Conservation (phyloP, 169 alveolate genomes). For the Plasmodium gonderi region DNA sequence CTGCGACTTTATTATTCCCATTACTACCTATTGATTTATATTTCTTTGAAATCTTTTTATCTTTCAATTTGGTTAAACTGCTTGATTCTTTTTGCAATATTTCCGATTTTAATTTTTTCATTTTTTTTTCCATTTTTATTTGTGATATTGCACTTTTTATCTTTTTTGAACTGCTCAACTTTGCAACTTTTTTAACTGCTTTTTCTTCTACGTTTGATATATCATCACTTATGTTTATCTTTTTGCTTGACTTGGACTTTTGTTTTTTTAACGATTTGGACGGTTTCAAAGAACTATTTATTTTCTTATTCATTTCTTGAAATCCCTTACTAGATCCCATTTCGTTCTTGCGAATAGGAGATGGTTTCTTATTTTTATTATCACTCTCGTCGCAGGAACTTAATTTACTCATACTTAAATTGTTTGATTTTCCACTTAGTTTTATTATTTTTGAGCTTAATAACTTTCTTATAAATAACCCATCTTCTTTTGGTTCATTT, state of each 20-base stretch:
- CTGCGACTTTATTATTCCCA: not conserved
- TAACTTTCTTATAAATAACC: not conserved
- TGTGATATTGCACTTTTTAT: conserved; percentile 36
- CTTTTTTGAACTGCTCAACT: conserved; percentile 17
- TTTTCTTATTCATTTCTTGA: conserved; percentile 2
- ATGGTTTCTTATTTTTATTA: not conserved
- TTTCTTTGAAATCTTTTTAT: conserved; percentile 30
- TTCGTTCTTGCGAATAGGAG: conserved; percentile 1
- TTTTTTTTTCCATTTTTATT: conserved; percentile 40
- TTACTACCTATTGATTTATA: not conserved
- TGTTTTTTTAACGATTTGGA: conserved; percentile 43
- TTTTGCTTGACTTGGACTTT: conserved; percentile 38
- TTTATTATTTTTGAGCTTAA: conserved; percentile 7
- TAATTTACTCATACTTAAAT: not conserved
- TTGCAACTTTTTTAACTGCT: conserved; percentile 13
- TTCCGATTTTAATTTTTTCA: conserved; percentile 24
- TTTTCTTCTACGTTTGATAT: conserved; percentile 34
- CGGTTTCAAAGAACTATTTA: conserved; percentile 18
- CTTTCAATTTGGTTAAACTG: conserved; percentile 26
- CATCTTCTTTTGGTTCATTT: not conserved
- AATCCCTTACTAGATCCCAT: not conserved
- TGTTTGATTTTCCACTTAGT: conserved; percentile 8
- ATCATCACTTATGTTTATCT: conserved; percentile 27
- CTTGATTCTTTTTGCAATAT: conserved; percentile 9
- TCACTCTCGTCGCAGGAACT: not conserved